These are phyloP conservation scores for Cytospora paraplurivora DNA, from an alignment of 2,329 filamentous ascomycete species.

Conservation along the genomic window DNA sequence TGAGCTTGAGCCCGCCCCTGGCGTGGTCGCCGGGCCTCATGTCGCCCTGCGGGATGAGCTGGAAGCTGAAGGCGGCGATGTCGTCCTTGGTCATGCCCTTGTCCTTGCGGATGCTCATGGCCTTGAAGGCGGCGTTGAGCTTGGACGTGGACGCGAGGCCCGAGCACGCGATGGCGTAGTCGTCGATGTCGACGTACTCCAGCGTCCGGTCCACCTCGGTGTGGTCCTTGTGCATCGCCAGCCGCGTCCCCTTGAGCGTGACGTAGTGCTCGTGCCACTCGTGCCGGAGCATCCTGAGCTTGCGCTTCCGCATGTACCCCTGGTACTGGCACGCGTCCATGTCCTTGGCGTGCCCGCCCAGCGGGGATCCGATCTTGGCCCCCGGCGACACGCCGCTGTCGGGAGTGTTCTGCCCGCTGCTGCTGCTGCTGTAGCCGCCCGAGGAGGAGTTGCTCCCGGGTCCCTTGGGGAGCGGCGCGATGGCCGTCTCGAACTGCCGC, in stretches of 20 bases:
- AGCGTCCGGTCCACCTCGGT: conserved; percentile 58
- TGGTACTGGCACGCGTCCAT: conserved; percentile 66
- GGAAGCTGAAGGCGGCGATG: conserved; percentile 76
- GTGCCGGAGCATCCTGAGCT: conserved; percentile 83
- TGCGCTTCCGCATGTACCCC: conserved; percentile 93
- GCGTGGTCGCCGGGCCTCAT: too few species aligned
- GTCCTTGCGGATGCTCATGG: conserved; percentile 63
- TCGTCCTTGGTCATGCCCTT: conserved; percentile 54
- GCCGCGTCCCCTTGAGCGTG: conserved; percentile 73
- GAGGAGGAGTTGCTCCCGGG: conserved; percentile 10
- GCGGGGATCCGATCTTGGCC: conserved; percentile 34
- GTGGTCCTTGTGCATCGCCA: conserved; percentile 74
- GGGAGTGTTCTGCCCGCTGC: conserved; percentile 27
- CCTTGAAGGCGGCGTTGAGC: conserved; percentile 84
- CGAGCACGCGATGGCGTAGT: conserved; percentile 86
- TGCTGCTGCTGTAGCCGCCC: conserved; percentile 34
- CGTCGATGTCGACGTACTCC: conserved; percentile 83
- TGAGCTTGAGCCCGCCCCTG: conserved; percentile 53
- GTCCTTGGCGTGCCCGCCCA: conserved; percentile 35
- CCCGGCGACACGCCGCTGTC: conserved; percentile 37
- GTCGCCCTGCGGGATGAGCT: conserved; percentile 71
- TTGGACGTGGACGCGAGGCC: conserved; percentile 75
- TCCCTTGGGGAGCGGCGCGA: conserved; percentile 40
- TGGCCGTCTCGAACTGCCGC: conserved; percentile 47
- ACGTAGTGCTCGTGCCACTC: conserved; percentile 95